Conservation (phyloP, 768 basidiomycete genomes). For the Mycena sanguinolenta region DNA sequence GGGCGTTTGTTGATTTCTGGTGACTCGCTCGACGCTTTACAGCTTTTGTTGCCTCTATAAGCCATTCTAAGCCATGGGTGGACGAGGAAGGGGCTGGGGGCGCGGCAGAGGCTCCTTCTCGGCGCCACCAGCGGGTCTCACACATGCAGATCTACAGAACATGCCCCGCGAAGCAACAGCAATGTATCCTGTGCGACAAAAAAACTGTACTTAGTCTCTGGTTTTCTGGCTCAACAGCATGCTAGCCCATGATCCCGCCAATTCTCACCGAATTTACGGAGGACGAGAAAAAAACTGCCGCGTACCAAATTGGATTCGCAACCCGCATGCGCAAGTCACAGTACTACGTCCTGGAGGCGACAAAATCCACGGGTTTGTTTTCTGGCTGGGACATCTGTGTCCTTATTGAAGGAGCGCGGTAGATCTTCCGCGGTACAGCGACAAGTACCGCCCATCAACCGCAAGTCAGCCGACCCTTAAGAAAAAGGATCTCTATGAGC, state of each 20-base stretch:
- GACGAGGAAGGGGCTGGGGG: slow-evolving; percentile 70
- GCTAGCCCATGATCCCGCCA: slow-evolving; percentile 76
- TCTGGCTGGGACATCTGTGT: neutral
- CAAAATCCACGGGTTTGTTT: slow-evolving; percentile 69
- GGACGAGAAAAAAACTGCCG: slow-evolving; percentile 75
- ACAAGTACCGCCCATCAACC: slow-evolving; percentile 80
- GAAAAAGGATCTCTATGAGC: slow-evolving; percentile 75
- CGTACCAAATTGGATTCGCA: slow-evolving; percentile 77
- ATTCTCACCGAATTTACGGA: slow-evolving; percentile 74
- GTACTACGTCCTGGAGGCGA: slow-evolving; percentile 81
- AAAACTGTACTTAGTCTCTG: slow-evolving; percentile 36
- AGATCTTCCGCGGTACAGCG: slow-evolving; percentile 88
- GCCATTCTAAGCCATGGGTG: slow-evolving; percentile 47
- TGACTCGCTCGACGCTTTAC: slow-evolving; percentile 15
- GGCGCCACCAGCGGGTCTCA: slow-evolving; percentile 83
- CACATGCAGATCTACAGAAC: slow-evolving; percentile 83
- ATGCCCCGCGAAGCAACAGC: slow-evolving; percentile 82
- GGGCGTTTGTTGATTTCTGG: neutral
- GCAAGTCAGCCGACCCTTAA: slow-evolving; percentile 75
- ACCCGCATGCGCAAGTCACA: slow-evolving; percentile 75
- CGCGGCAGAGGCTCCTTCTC: slow-evolving; percentile 49
- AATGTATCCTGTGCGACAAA: slow-evolving; percentile 81
- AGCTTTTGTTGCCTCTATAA: slow-evolving; percentile 6
- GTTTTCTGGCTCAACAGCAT: slow-evolving; percentile 38
- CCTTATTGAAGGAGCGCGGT: neutral